Percentiles rank a stretch among this genome's conserved stretches.
phyloP scores from a whole-genome alignment of 805 yeast species.

The Zygotorulaspora florentina region DNA sequence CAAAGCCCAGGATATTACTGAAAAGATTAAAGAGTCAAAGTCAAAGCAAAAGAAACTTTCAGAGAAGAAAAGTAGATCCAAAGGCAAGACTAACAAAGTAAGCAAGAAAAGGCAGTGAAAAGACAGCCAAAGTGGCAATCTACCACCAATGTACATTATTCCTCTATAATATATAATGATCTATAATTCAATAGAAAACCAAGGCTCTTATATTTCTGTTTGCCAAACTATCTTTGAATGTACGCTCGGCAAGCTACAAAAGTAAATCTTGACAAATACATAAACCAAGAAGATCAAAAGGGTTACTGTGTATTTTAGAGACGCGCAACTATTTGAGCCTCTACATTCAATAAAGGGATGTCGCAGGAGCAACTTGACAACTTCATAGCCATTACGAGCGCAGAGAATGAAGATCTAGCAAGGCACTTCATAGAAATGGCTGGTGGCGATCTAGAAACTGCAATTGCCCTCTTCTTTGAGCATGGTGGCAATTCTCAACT shows the following conservation, averaged over 20 bases:
- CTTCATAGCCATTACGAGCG: slow-evolving; percentile 81
- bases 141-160: neutral
- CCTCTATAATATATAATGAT: neutral
- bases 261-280: neutral
- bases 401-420: slow-evolving; percentile 63
- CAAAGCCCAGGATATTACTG: slow-evolving; percentile 1
- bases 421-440: slow-evolving; percentile 73
- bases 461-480: slow-evolving; percentile 80
- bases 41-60: slow-evolving; percentile 3
- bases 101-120: slow-evolving; percentile 4
- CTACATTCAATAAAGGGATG: slow-evolving; percentile 14
- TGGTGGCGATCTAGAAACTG: slow-evolving; percentile 72
- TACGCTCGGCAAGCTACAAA: neutral
- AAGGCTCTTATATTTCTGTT: too few relatives aligned
- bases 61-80: neutral
- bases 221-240: neutral
- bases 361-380: slow-evolving; percentile 55
- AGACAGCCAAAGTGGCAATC: neutral
- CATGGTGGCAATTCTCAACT: slow-evolving; percentile 40
- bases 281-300: slow-evolving; percentile 1
- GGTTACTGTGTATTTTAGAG: neutral
- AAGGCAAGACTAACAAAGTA: slow-evolving; percentile 1
- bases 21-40: slow-evolving; percentile 3
- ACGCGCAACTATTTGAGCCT: too few relatives aligned
- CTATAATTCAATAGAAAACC: too few relatives aligned